Base-by-base conservation (phyloP, 306 rosid species). In the Carpinus viminea region DNA sequence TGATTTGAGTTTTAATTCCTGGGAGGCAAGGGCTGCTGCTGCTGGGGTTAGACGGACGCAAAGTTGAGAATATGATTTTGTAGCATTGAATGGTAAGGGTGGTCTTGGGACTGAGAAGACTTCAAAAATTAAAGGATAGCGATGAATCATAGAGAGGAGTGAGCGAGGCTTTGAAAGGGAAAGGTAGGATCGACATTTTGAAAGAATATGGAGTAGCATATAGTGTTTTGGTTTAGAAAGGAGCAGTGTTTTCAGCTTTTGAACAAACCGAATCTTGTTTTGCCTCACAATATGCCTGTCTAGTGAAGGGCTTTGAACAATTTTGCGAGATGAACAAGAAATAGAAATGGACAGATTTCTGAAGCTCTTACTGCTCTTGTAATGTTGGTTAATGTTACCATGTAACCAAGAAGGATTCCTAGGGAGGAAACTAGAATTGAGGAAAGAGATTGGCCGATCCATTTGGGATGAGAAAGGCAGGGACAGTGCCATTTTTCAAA, bases 31-130 rank as follows among this genome's bases (percentile, higher is more conserved):
- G 21, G 96, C 81, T 41, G 88, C 97, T 20, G 98, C 97, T 71
- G 90, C 95, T 15, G 97, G 91, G 75, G 97, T 94, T 76, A 94
- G 85, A 68, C 98, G 97, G 46, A 92, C 97, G 81, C 97, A 94
- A 17, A 86, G 92, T 75, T 94, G 96, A 55, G 89, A 88, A 81
- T 87, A 78, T 24, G 77, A 68, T 89, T 87, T 94, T 13, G 97
- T 87, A 38, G 98, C 97, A 83, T 94, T 87, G 68, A 83, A 68
- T 73, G 97, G 97, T 66, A 34, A 38, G n/a, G 92, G 93, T 24
- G 98, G 84, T 78, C 82, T 85, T 62, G 94, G 95, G 50, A 92
- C 83, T 12, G 86, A 54, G 85, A 87, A 92, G 81, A 83, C 75
- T 80, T 90, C 97, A 59, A 94, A 92, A 70, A 92, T 79, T 66